Base-by-base conservation (phyloP, 2,329 filamentous ascomycete species). In the Laburnicola sp. region DNA sequence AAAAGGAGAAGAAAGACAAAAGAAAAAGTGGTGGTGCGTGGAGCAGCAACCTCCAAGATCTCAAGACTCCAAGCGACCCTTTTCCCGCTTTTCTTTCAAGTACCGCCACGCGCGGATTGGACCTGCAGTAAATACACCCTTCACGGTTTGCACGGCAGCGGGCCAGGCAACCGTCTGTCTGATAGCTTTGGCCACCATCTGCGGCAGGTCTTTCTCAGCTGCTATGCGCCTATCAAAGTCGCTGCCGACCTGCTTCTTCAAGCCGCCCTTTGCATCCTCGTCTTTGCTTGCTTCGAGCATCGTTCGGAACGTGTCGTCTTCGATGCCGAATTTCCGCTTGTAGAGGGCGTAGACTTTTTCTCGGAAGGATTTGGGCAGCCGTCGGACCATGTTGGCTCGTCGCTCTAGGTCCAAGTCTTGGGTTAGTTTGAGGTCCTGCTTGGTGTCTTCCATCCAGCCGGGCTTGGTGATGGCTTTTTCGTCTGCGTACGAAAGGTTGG, bases 351-450 rank as follows among this genome's bases (percentile, higher is more conserved):
- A 99, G 0, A 99, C 78, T 52, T 91, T 92, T 47, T 88, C 84
- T 32, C 94, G 85, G 80, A 99, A 97, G 4, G 86, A 81, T 63
- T 88, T 87, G 3, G 94, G 94, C 8, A 99, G 78, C 9, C 94
- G 87, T 4, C 94, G 86, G 7, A 99, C 93, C 90, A 99, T 99
- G 74, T 99, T 99, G 16, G 89, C 91, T 50, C 94, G 86, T 66
- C 89, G 91, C 51, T 89, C 76, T 0, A 92, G 89, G 64, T 96
- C 89, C 91, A 97, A 95, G 65, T 97, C 91, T 73, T 99, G 94
- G 36, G 82, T 80, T 21, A 99, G 78, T 11, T 77, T 80, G 59
- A 89, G 81, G 59, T 94, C 85, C 46, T 66, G 72, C 49, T 60
- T 63, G 21, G 58, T 55, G 50, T 88, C 84, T 45, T 83, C 80